A percentile compares a stretch with the other conserved stretches of the same genome.
Conservation (phyloP, 1,284 basidiomycete species). For the Moesziomyces sp. region DNA sequence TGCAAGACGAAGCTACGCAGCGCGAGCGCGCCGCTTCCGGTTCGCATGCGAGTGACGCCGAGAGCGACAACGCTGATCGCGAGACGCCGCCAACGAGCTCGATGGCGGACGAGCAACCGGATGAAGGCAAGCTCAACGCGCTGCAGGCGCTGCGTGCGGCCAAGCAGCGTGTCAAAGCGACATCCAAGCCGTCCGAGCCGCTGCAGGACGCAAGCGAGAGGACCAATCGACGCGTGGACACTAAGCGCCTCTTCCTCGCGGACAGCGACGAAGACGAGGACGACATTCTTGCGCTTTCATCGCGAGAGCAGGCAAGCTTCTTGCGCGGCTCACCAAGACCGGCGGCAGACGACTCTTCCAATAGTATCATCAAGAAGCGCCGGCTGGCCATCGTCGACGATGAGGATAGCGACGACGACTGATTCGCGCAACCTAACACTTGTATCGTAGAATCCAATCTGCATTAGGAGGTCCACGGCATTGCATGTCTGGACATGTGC, state of each 20-base stretch:
- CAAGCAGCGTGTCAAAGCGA: conserved; percentile 20
- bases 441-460: not conserved
- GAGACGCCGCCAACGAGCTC: conserved; percentile 37
- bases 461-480: not conserved
- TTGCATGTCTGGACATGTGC: too few relatives aligned
- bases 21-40: not conserved
- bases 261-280: conserved; percentile 40
- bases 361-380: conserved; percentile 17
- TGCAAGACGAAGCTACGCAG: conserved; percentile 9
- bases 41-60: conserved; percentile 10
- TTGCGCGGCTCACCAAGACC: conserved; percentile 1
- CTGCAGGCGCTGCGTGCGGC: conserved; percentile 30
- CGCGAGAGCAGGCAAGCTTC: conserved; percentile 14
- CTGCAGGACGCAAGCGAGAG: conserved; percentile 30
- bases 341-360: not conserved
- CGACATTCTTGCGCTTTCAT: conserved; percentile 13
- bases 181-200: conserved; percentile 5
- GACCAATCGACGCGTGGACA: conserved; percentile 24
- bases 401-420: conserved; percentile 18
- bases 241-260: conserved; percentile 36
- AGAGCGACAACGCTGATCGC: conserved; percentile 6
- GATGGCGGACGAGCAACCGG: conserved; percentile 17
- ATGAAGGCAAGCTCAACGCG: conserved; percentile 21
- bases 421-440: not conserved
- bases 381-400: conserved; percentile 34